Evolutionary conservation across 805 yeast species (phyloP).

Genomic region (Saccharomycopsis fermentans): DNA sequence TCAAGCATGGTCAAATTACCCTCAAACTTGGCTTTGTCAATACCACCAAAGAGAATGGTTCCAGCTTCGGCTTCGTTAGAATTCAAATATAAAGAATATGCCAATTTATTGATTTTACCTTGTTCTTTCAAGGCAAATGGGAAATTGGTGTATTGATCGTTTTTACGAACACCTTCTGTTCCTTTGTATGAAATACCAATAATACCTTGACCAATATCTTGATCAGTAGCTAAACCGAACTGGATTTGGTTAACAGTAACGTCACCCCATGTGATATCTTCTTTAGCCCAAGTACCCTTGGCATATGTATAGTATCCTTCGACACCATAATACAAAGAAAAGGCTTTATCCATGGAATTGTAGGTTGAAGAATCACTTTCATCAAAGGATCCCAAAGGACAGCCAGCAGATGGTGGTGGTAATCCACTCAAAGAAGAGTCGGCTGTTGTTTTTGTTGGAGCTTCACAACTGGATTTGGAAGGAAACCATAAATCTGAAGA

Average conservation of each 20-base stretch:
- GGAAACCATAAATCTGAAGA: slow-evolving; percentile 20
- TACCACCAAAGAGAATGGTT: slow-evolving; percentile 60
- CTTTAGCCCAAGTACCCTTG: slow-evolving; percentile 33
- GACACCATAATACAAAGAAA: slow-evolving; percentile 12
- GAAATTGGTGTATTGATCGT: slow-evolving; percentile 26
- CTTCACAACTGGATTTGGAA: slow-evolving; percentile 12
- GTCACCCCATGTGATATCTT: slow-evolving; percentile 15
- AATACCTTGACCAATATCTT: slow-evolving; percentile 15
- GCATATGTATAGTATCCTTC: slow-evolving; percentile 31
- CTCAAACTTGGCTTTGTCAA: slow-evolving; percentile 50
- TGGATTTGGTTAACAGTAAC: slow-evolving; percentile 7
- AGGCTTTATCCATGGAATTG: not conserved
- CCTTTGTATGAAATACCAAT: slow-evolving; percentile 11
- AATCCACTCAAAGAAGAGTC: slow-evolving; percentile 2
- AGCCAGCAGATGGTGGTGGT: slow-evolving; percentile 10
- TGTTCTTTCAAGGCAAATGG: slow-evolving; percentile 27
- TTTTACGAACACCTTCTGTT: slow-evolving; percentile 9
- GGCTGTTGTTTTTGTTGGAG: not conserved
- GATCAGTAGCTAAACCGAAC: slow-evolving; percentile 17
- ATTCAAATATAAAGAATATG: slow-evolving; percentile 54
- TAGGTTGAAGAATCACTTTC: slow-evolving; percentile 2
- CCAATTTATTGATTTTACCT: slow-evolving; percentile 39
- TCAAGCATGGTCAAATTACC: slow-evolving; percentile 45
- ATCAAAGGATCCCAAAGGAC: slow-evolving; percentile 13
- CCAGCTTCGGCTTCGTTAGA: slow-evolving; percentile 34